Percentiles rank a stretch among this genome's conserved stretches.
Evolutionary conservation across 1,284 basidiomycete species (phyloP).

Genomic region (Tylopilus sp.): DNA sequence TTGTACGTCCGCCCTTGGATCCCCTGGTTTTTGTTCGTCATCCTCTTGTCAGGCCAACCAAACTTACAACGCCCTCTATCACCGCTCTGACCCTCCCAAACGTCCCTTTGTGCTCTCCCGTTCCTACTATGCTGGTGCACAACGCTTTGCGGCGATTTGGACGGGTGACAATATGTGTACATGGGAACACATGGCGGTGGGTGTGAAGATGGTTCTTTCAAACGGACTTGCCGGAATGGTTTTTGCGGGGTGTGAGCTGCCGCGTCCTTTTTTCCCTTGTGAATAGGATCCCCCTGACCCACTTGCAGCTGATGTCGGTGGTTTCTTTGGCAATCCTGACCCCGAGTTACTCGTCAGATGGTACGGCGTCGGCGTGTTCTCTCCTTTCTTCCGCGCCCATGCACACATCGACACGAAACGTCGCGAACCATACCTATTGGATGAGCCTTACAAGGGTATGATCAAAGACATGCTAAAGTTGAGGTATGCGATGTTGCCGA

Average conservation of each 20-base stretch:
- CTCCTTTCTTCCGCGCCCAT: conserved; percentile 98
- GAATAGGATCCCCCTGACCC: conserved; percentile 8
- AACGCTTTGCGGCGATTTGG: conserved; percentile 97
- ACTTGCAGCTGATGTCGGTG: conserved; percentile 85
- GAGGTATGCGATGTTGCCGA: conserved; percentile 84
- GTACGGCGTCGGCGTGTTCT: conserved; percentile 95
- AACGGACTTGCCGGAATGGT: conserved; percentile 93
- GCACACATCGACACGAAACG: conserved; percentile 98
- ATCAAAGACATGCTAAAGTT: conserved; percentile 80
- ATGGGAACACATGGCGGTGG: conserved; percentile 96
- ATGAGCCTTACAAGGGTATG: conserved; percentile 84
- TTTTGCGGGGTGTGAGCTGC: conserved; percentile 80
- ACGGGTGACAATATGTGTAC: conserved; percentile 97
- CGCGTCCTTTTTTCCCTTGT: background rate
- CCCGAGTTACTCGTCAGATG: conserved; percentile 94
- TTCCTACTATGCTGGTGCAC: conserved; percentile 93
- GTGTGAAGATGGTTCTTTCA: conserved; percentile 91
- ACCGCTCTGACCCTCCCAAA: conserved; percentile 71
- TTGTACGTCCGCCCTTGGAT: conserved; percentile 44
- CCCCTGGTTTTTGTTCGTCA: background rate
- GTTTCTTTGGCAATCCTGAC: conserved; percentile 97
- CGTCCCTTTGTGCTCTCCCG: conserved; percentile 96
- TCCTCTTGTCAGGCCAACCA: conserved; percentile 55
- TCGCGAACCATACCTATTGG: conserved; percentile 91
- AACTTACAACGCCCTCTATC: conserved; percentile 80